A percentile compares a stretch with the other conserved stretches of the same genome.
Evolutionary conservation across 768 basidiomycete genomes (phyloP).

Genomic region (Krasilnikovozyma curviuscula): DNA sequence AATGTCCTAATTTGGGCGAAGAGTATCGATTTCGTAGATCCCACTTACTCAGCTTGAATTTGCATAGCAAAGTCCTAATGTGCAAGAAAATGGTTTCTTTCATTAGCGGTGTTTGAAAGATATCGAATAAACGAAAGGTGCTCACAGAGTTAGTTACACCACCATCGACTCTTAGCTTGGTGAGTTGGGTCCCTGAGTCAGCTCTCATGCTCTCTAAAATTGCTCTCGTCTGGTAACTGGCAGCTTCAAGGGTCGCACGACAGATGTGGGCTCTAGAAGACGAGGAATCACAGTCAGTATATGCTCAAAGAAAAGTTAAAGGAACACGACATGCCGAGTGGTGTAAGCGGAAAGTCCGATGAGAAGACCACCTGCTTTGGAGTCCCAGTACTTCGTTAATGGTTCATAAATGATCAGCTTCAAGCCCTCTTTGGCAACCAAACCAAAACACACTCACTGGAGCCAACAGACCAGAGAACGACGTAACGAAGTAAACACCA

Average conservation of each 20-base stretch:
- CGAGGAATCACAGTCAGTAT: no score
- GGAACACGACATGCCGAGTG: no score
- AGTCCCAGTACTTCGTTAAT: conserved; percentile 81
- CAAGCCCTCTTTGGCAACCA: not conserved
- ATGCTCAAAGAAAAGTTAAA: no score
- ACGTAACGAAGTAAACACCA: conserved; percentile 35
- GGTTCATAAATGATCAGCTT: conserved; percentile 1
- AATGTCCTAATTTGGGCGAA: no score
- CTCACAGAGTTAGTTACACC: conserved; percentile 65
- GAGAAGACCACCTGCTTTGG: conserved; percentile 64
- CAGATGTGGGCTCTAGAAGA: conserved; percentile 65
- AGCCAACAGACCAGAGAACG: conserved; percentile 84
- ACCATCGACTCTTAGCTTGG: conserved; percentile 84
- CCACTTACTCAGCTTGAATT: conserved; percentile 26
- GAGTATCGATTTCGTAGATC: no score
- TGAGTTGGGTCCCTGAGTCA: conserved; percentile 50
- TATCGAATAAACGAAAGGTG: not conserved
- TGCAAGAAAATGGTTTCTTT: no score
- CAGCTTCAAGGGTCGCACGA: conserved; percentile 86
- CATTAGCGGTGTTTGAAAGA: no score
- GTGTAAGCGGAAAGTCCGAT: conserved; percentile 64
- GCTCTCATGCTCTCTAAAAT: conserved; percentile 88
- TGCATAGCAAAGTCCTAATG: conserved; percentile 47
- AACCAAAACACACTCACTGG: conserved; percentile 38
- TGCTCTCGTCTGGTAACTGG: conserved; percentile 85